Percentiles rank a stretch among this genome's conserved stretches.
Evolutionary conservation across 2,329 filamentous ascomycete species (phyloP).

Genomic region (Botrytis byssoidea): DNA sequence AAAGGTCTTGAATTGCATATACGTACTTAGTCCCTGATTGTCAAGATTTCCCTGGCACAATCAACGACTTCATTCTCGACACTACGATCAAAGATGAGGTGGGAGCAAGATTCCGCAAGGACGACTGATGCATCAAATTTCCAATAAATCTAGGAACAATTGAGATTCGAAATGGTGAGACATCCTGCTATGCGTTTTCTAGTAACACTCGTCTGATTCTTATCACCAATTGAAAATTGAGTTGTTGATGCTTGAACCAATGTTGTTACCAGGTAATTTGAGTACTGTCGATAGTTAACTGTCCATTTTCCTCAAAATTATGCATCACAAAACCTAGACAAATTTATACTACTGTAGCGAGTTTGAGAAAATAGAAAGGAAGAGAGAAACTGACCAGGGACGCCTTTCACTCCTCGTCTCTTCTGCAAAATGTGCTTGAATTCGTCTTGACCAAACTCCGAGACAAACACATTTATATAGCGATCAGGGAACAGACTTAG

Average conservation of each 20-base stretch:
- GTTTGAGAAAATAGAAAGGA: not conserved
- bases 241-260: not conserved
- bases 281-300: not conserved
- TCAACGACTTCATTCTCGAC: no score
- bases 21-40: no score
- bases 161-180: not conserved
- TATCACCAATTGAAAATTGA: not conserved
- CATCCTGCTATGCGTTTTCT: not conserved
- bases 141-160: no score
- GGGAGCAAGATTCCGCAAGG: not conserved
- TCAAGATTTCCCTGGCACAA: no score
- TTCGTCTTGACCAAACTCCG: no score
- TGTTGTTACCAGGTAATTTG: not conserved
- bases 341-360: not conserved
- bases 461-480: no score
- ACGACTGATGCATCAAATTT: fast-evolving
- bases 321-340: not conserved
- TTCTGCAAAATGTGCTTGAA: no score
- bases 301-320: not conserved
- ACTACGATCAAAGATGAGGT: no score
- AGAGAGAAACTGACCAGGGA: not conserved
- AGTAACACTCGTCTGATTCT: not conserved
- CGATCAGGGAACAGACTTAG: no score
- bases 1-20: not conserved
- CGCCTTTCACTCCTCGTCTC: fast-evolving